These are phyloP conservation scores for Leccinellum luteum DNA, from an alignment of 768 basidiomycete genomes.

Conservation along the genomic window DNA sequence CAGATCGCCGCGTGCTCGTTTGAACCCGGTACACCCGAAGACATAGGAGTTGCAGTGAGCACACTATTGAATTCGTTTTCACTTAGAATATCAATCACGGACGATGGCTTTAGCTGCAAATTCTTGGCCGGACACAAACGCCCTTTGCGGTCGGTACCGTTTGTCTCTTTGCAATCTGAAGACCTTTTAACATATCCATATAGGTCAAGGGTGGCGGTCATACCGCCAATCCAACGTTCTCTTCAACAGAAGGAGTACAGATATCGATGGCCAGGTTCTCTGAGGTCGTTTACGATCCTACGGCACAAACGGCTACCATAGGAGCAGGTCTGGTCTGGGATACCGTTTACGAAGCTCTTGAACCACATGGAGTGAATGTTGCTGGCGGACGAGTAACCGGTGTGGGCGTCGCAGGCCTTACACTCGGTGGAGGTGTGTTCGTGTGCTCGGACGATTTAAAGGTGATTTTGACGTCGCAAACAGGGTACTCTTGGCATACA, in stretches of 20 bases:
- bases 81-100: not conserved
- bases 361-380: slow-evolving; percentile 49
- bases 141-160: slow-evolving; percentile 22
- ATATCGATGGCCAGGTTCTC: slow-evolving; percentile 54
- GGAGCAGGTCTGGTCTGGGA: slow-evolving; percentile 57
- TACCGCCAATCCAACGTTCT: slow-evolving; percentile 50
- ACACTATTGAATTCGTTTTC: not conserved
- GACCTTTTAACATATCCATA: not conserved
- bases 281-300: slow-evolving; percentile 37
- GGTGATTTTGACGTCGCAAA: not conserved
- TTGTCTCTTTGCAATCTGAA: not conserved
- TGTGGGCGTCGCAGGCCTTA: slow-evolving; percentile 57
- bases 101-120: slow-evolving; percentile 10
- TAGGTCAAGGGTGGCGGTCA: slow-evolving; percentile 67
- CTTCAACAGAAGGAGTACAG: slow-evolving; percentile 56
- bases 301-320: slow-evolving; percentile 38
- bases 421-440: slow-evolving; percentile 50
- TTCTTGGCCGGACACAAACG: slow-evolving; percentile 42
- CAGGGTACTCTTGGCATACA: slow-evolving; percentile 43
- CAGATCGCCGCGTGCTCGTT: slow-evolving; percentile 51
- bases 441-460: not conserved
- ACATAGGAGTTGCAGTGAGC: slow-evolving; percentile 49
- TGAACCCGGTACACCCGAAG: slow-evolving; percentile 52
- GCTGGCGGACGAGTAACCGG: slow-evolving; percentile 55
- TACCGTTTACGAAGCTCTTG: slow-evolving; percentile 53